A percentile compares a stretch with the other conserved stretches of the same genome.
Evolutionary conservation across 1,139 yeast species (phyloP).

Genomic region (Suhomyces anneliseae): DNA sequence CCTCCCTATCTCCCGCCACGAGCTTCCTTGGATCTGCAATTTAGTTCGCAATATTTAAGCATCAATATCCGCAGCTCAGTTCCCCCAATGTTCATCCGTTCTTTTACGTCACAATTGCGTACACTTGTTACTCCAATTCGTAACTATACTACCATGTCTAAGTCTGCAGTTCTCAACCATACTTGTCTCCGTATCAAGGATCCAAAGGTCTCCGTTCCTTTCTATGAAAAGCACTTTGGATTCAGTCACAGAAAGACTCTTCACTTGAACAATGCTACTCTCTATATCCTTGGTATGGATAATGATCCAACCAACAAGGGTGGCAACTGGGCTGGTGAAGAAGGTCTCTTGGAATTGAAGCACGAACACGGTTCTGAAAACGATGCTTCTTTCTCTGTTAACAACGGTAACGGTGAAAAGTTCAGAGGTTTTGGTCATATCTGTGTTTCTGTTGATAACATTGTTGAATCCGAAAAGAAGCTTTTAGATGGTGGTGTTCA

Average conservation of each 20-base stretch:
- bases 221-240: slow-evolving; percentile 76
- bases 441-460: slow-evolving; percentile 82
- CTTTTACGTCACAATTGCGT: neutral
- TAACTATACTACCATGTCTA: slow-evolving; percentile 3
- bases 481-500: slow-evolving; percentile 62
- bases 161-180: slow-evolving; percentile 48
- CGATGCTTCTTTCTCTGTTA: slow-evolving; percentile 57
- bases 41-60: neutral
- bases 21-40: neutral
- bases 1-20: too few species aligned
- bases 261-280: slow-evolving; percentile 49
- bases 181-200: slow-evolving; percentile 82
- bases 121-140: neutral
- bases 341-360: slow-evolving; percentile 82
- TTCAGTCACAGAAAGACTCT: slow-evolving; percentile 58
- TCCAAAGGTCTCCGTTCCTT: slow-evolving; percentile 68
- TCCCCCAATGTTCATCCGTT: neutral
- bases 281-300: slow-evolving; percentile 53
- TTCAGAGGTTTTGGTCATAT: slow-evolving; percentile 93
- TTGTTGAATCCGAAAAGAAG: slow-evolving; percentile 57
- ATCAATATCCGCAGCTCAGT: neutral
- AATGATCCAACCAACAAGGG: slow-evolving; percentile 25
- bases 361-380: slow-evolving; percentile 76
- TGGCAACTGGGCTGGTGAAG: slow-evolving; percentile 62
- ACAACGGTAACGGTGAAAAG: slow-evolving; percentile 83